phyloP scores from a whole-genome alignment of 345 rosid genomes.

The Pistacia atlantica region DNA sequence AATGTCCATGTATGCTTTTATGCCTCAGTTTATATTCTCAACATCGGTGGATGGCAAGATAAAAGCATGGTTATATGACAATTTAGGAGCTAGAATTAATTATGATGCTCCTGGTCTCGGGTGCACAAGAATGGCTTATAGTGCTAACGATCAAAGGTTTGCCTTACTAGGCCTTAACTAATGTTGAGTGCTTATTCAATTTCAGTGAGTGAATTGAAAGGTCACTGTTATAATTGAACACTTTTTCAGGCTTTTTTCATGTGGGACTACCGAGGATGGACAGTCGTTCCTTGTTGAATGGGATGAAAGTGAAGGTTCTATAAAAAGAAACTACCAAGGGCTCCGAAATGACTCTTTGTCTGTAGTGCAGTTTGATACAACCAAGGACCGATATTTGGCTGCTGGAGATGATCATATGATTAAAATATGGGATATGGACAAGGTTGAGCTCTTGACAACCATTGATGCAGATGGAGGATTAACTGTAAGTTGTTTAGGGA shows the following conservation, averaged over 20 bases:
- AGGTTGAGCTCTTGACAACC: slow-evolving; percentile 33
- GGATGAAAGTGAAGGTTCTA: slow-evolving; percentile 36
- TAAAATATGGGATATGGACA: slow-evolving; percentile 43
- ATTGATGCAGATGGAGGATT: slow-evolving; percentile 40
- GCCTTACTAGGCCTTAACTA: not conserved
- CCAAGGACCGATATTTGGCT: slow-evolving; percentile 36
- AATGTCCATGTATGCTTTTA: not conserved
- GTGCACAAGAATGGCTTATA: slow-evolving; percentile 37
- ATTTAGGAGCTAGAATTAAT: slow-evolving; percentile 33
- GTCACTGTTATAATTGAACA: slow-evolving; percentile 2
- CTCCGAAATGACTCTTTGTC: slow-evolving; percentile 25
- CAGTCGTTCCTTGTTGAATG: slow-evolving; percentile 50
- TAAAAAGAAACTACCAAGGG: slow-evolving; percentile 40
- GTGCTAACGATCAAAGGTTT: slow-evolving; percentile 30
- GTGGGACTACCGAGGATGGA: slow-evolving; percentile 38
- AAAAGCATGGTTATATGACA: slow-evolving; percentile 46
- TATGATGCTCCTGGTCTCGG: slow-evolving; percentile 41
- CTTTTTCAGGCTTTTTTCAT: slow-evolving; percentile 37
- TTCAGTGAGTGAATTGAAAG: not conserved
- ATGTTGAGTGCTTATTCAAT: slow-evolving; percentile 5
- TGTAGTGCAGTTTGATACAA: slow-evolving; percentile 31
- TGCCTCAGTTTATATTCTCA: slow-evolving; percentile 46
- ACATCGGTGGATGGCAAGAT: slow-evolving; percentile 47
- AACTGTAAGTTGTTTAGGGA: slow-evolving; percentile 36
- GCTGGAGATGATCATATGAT: slow-evolving; percentile 43